A percentile compares a stretch with the other conserved stretches of the same genome.
phyloP scores from a whole-genome alignment of 2,329 filamentous ascomycete species.

The Byssochlamys sp. region DNA sequence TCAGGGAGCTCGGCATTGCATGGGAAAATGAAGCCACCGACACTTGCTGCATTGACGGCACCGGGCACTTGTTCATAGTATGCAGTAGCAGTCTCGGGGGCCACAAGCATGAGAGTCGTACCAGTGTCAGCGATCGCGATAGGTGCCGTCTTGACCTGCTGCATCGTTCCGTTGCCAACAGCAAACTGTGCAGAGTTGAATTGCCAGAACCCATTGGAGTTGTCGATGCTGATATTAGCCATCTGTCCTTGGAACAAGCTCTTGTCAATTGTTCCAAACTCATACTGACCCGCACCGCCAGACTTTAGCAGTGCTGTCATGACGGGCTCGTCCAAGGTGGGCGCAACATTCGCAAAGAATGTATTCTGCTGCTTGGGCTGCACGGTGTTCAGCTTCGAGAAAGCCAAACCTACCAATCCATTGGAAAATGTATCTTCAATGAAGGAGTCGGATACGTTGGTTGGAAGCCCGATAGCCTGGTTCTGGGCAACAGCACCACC shows the following conservation, averaged over 20 bases:
- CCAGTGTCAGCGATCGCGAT: constrained; percentile 59
- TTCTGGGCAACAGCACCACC: constrained; percentile 52
- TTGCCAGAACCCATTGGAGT: constrained; percentile 59
- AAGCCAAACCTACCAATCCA: constrained; percentile 62
- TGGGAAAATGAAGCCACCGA: constrained; percentile 48
- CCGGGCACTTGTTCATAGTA: constrained; percentile 52
- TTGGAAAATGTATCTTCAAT: constrained; percentile 51
- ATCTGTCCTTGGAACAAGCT: constrained; percentile 55
- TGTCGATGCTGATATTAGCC: constrained; percentile 53
- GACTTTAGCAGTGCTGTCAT: constrained; percentile 62
- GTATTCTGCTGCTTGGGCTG: constrained; percentile 56
- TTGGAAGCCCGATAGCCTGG: constrained; percentile 62
- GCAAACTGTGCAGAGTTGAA: constrained; percentile 50
- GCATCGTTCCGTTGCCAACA: constrained; percentile 38
- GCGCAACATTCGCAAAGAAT: constrained; percentile 62
- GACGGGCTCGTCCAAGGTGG: constrained; percentile 53
- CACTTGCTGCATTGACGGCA: constrained; percentile 36
- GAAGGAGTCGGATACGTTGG: constrained; percentile 49
- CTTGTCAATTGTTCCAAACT: constrained; percentile 62
- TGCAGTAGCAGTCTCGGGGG: constrained; percentile 44
- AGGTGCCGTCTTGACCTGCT: constrained; percentile 21
- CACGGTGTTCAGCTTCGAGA: constrained; percentile 56
- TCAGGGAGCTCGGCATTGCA: constrained; percentile 47
- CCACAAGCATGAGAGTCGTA: constrained; percentile 56
- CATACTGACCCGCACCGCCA: constrained; percentile 54